These are phyloP conservation scores for Ophiorrhiza pumila DNA, from an alignment of 257 asterid genomes.

Conservation along the genomic window DNA sequence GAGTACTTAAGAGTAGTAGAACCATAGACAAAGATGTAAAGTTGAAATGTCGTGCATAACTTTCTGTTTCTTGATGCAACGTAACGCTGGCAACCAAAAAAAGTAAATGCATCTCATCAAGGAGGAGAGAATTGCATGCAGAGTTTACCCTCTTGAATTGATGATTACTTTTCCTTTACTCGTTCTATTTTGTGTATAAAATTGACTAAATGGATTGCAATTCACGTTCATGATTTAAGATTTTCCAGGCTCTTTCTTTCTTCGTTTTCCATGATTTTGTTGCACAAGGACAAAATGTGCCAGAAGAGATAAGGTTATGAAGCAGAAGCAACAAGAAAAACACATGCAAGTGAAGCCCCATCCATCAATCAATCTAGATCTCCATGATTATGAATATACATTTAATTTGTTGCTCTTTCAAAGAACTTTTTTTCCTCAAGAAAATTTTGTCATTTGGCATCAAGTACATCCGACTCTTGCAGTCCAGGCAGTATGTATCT, in stretches of 20 bases:
- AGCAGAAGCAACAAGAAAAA: constrained; percentile 18
- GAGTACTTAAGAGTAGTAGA: neutral
- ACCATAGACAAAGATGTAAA: neutral
- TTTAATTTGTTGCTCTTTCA: neutral
- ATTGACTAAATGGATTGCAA: neutral
- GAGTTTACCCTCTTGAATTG: neutral
- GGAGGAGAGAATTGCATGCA: neutral
- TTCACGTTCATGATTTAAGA: neutral
- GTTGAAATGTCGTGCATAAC: neutral
- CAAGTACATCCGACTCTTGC: neutral
- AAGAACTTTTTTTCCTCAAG: constrained; percentile 5
- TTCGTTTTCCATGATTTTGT: constrained; percentile 11
- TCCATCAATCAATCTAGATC: constrained; percentile 34
- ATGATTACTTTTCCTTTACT: constrained; percentile 6
- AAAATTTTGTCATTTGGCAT: constrained; percentile 31
- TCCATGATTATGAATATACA: too few relatives aligned
- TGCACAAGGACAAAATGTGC: constrained; percentile 12
- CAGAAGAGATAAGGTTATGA: constrained; percentile 26
- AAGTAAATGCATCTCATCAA: neutral
- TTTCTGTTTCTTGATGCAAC: neutral
- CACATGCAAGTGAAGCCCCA: constrained; percentile 17
- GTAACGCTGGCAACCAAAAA: neutral
- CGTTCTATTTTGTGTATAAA: neutral
- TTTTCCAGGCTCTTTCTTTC: neutral
- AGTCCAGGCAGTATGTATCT: neutral